phyloP scores from a whole-genome alignment of 345 rosid species.

The Boechera retrofracta region DNA sequence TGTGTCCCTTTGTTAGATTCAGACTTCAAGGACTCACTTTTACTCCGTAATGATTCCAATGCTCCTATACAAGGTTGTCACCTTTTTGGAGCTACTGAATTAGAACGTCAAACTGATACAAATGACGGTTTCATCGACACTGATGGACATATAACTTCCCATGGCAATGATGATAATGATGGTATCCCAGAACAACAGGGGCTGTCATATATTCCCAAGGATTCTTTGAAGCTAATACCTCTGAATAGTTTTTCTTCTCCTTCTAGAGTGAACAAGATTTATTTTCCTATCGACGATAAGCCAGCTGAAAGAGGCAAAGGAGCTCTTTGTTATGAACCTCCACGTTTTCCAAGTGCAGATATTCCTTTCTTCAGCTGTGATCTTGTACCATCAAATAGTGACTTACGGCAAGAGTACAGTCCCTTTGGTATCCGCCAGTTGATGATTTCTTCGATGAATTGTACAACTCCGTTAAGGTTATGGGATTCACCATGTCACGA shows the following conservation, averaged over 20 bases:
- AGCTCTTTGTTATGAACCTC: conserved; percentile 93
- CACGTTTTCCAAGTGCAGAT: conserved; percentile 94
- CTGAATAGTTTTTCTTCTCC: conserved; percentile 60
- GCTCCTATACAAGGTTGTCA: conserved; percentile 50
- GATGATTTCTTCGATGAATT: conserved; percentile 84
- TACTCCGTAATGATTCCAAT: conserved; percentile 44
- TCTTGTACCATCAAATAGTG: conserved; percentile 76
- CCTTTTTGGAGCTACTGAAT: conserved; percentile 57
- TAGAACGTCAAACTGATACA: conserved; percentile 47
- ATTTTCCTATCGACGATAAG: conserved; percentile 50
- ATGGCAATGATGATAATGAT: conserved; percentile 46
- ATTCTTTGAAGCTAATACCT: conserved; percentile 68
- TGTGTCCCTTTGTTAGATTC: conserved; percentile 46
- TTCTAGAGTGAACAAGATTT: conserved; percentile 39
- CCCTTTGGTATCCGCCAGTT: conserved; percentile 98
- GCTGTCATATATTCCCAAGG: conserved; percentile 56
- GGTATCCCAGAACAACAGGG: conserved; percentile 52
- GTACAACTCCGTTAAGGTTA: conserved; percentile 83
- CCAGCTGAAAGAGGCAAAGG: conserved; percentile 63
- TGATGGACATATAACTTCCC: conserved; percentile 54
- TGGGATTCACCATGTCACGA: conserved; percentile 90
- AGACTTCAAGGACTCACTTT: conserved; percentile 45
- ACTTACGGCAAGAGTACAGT: conserved; percentile 91
- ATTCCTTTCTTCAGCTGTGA: conserved; percentile 96
- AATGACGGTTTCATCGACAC: conserved; percentile 57